Evolutionary conservation across 805 yeast genomes (phyloP), one percentile per base, ranked within the genome.

Genomic region (Nakazawaea ambrosiae): DNA sequence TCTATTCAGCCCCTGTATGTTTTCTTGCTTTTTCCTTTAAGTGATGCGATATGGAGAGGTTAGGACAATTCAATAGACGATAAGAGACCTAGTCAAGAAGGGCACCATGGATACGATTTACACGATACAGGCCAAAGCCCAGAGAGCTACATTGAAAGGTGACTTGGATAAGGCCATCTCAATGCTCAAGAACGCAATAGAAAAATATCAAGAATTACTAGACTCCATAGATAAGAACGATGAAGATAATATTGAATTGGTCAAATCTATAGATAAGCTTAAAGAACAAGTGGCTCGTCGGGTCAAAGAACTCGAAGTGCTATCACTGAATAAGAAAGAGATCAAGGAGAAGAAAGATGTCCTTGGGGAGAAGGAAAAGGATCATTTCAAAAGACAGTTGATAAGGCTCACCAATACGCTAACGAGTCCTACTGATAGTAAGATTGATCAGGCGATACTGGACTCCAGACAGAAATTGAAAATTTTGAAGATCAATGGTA

Each of bases 61-160:
- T n/a, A n/a, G n/a, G n/a, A n/a, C n/a, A n/a, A n/a, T n/a, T n/a
- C n/a, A n/a, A n/a, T n/a, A n/a, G n/a, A n/a, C n/a, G n/a, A n/a
- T n/a, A n/a, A n/a, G n/a, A n/a, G n/a, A n/a, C n/a, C n/a, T n/a
- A n/a, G n/a, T n/a, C n/a, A n/a, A n/a, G n/a, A n/a, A n/a, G 7
- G 24, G 14, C 19, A 20, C 32, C 12, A 28, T 28, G 31, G 31
- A 28, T 19, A 12, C 71, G 72, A 72, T 72, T 2, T 76, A 74
- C 44, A 64, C 65, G 20, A 51, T 68, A 4, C 74, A 75, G 15
- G 70, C 68, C 39, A 63, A 59, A 31, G 84, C 82, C 1, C 82
- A 78, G 43, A 51, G 58, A 20, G 64, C 71, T 10, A 61, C 66
- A 1, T 42, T 63, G 22, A 59, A 62, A 31, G 68, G 67, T 7